These are phyloP conservation scores for Carnegiea gigantea DNA, from an alignment of 179 eudicot genomes.

Conservation along the genomic window DNA sequence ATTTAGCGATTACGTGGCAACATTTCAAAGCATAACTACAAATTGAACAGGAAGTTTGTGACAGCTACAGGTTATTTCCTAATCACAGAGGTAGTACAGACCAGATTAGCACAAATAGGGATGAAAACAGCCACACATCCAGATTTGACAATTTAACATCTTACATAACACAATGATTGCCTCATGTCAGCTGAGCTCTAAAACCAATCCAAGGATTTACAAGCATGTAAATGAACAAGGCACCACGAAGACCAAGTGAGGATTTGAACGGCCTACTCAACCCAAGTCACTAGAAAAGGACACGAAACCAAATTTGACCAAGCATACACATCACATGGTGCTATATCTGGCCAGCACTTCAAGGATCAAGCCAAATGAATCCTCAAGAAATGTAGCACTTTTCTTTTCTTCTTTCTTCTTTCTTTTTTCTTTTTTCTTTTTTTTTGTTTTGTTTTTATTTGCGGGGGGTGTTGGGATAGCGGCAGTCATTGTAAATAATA, in stretches of 20 bases:
- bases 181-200: conserved; percentile 11
- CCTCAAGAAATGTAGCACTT: conserved; percentile 14
- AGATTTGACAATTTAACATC: conserved; percentile 18
- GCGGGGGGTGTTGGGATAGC: background rate
- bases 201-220: conserved; percentile 25
- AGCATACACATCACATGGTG: conserved; percentile 19
- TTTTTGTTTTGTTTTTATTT: background rate
- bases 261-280: conserved; percentile 8
- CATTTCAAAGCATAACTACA: background rate
- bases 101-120: conserved; percentile 27
- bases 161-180: conserved; percentile 14
- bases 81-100: conserved; percentile 19
- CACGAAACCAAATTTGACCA: conserved; percentile 24
- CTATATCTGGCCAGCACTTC: background rate
- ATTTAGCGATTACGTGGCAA: background rate
- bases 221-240: conserved; percentile 33
- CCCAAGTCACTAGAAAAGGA: conserved; percentile 27
- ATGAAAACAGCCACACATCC: conserved; percentile 20
- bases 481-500: background rate
- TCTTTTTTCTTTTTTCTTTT: too few relatives aligned
- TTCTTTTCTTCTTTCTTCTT: background rate
- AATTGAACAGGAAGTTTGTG: conserved; percentile 16
- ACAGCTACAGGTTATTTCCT: conserved; percentile 17
- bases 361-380: conserved; percentile 19
- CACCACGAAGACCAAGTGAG: conserved; percentile 4